Evolutionary conservation across 495 filamentous ascomycete genomes (phyloP), one percentile per base, ranked within the genome.

Genomic region (Aspergillus biplanus): DNA sequence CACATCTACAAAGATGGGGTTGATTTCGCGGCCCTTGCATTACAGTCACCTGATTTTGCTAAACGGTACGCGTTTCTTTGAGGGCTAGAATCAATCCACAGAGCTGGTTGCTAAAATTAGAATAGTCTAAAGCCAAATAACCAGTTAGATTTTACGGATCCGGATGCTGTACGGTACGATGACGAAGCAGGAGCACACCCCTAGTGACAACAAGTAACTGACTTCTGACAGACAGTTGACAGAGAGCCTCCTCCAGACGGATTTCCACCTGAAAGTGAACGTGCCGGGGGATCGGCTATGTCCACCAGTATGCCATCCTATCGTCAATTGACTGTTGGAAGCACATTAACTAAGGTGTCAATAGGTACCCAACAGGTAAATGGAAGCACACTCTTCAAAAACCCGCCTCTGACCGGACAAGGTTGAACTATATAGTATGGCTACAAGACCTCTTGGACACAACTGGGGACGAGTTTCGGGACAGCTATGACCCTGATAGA

Each of bases 401-500:
- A 47, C 57, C 18, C 53, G 47, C 11, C 34, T 58, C 65, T 69
- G 16, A 65, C 50, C 27, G 18, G 9, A 21, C 35, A 46, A 87
- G 85, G 65, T 85, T 94, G 61, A 96, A 96, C 67, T 99, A 99
- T 70, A 87, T 98, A 56, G 77, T 92, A 6, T 98, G 93, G 93
- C 79, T 98, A 5, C 91, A 97, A 71, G 86, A 86, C 27, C 81
- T 99, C 0, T 77, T 99, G 34, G 93, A 97, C 65, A 89, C 88
- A 0, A 92, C 90, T 0, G 78, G 79, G 47, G 74, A 81, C 7
- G 71, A 73, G 15, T 83, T 82, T 58, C 69, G 63, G 11, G 85
- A 87, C 59, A 73, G 72, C 8, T 88, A 89, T 61, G 85, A 90
- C 59, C 75, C 77, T 12, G 63, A 79, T 4, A 76, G 87, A 61